phyloP scores from a whole-genome alignment of 352 stramenopile species.

The Globisporangium apiculatum region DNA sequence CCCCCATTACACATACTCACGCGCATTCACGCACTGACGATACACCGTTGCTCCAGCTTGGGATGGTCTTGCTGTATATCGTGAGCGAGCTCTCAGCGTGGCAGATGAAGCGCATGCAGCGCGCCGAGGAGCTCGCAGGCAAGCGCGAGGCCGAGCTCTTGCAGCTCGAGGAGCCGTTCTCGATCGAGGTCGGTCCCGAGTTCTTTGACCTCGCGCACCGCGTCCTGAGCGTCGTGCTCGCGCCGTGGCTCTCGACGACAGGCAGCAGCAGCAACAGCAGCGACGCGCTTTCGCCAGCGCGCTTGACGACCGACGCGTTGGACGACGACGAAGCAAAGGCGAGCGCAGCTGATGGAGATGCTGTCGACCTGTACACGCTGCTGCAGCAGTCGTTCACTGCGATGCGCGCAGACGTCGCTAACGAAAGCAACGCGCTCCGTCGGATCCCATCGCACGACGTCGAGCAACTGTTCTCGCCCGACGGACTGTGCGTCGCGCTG shows the following conservation, averaged over 20 bases:
- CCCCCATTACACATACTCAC: neutral
- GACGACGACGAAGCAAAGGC: conserved; percentile 19
- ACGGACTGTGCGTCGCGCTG: conserved; percentile 61
- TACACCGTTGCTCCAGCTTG: conserved; percentile 30
- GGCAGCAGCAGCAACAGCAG: neutral
- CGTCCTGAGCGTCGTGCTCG: conserved; percentile 49
- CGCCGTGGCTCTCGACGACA: conserved; percentile 33
- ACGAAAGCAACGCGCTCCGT: conserved; percentile 1
- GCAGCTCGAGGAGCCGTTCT: conserved; percentile 76
- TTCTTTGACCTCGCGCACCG: conserved; percentile 70
- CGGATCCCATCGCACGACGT: conserved; percentile 2
- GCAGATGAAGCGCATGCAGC: conserved; percentile 89
- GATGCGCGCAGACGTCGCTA: conserved; percentile 1
- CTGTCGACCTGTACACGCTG: conserved; percentile 13
- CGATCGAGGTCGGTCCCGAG: conserved; percentile 70
- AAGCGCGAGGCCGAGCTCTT: conserved; percentile 66
- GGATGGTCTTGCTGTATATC: conserved; percentile 62
- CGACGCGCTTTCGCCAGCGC: conserved; percentile 7
- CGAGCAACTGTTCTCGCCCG: conserved; percentile 35
- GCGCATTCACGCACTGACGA: neutral
- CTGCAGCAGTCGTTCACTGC: conserved; percentile 14
- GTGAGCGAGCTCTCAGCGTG: conserved; percentile 75
- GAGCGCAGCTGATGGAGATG: conserved; percentile 1
- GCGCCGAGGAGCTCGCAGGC: conserved; percentile 56
- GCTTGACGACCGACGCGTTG: neutral